Conservation (phyloP, 2,329 filamentous ascomycete species). For the Fusarium pseudonygamai region DNA sequence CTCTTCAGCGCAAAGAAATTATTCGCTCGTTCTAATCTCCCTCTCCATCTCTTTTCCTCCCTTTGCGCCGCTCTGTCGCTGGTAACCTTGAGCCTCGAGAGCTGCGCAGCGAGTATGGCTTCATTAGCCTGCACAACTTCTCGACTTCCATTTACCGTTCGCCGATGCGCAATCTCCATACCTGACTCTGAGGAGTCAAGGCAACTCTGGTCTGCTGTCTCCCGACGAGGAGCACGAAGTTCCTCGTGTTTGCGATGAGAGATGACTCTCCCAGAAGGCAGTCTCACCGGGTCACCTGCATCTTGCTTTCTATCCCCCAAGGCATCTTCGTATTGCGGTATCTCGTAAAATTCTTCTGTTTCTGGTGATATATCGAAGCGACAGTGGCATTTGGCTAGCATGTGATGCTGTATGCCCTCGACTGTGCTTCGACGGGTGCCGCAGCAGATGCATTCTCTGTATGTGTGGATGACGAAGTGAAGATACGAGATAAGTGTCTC, state of each 20-base stretch:
- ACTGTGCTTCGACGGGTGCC: slow-evolving; percentile 53
- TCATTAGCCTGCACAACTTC: not conserved
- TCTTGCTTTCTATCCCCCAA: not conserved
- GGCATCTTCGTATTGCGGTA: not conserved
- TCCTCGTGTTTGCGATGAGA: not conserved
- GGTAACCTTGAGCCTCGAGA: not conserved
- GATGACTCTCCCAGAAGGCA: not conserved
- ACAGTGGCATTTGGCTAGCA: slow-evolving; percentile 60
- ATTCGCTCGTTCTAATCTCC: not conserved
- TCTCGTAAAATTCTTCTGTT: slow-evolving; percentile 48
- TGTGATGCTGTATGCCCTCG: slow-evolving; percentile 61
- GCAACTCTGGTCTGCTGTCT: accelerated
- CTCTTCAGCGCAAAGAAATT: slow-evolving; percentile 3
- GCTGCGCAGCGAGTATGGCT: not conserved
- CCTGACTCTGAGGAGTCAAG: accelerated
- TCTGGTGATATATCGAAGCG: slow-evolving; percentile 54
- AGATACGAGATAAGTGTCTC: slow-evolving; percentile 59
- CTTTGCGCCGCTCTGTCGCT: not conserved
- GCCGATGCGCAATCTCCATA: not conserved
- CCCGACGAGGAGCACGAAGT: not conserved
- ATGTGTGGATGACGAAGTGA: slow-evolving; percentile 59
- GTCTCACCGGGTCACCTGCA: accelerated
- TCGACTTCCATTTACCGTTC: not conserved
- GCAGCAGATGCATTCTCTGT: slow-evolving; percentile 62
- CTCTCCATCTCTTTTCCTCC: not conserved